Evolutionary conservation across 75 land plant species (phyloP).

Genomic region (Pseudotsuga menziesii): DNA sequence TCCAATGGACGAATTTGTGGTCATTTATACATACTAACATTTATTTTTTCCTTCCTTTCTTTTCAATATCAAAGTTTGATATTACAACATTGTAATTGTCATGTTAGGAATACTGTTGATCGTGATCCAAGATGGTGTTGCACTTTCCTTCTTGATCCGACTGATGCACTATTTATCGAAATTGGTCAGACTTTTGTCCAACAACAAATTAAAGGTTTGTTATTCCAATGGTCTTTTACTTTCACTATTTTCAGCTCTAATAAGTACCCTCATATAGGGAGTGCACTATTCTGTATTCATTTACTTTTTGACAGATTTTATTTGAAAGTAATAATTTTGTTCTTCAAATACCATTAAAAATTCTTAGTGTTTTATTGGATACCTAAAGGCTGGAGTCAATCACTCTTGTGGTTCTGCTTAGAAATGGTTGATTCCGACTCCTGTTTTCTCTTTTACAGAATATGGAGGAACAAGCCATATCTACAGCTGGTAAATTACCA

Average conservation of each 20-base stretch:
- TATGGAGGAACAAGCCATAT: constrained; percentile 84
- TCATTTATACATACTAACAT: no score
- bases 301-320: neutral
- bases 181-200: constrained; percentile 80
- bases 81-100: no score
- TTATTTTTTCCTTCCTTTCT: no score
- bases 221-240: neutral
- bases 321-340: neutral
- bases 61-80: no score
- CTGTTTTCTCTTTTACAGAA: constrained; percentile 43
- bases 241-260: neutral
- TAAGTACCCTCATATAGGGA: neutral
- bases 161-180: constrained; percentile 83
- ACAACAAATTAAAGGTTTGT: constrained; percentile 80
- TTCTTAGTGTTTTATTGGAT: neutral
- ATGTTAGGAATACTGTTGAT: constrained; percentile 86
- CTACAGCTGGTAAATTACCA: constrained; percentile 74
- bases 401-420: neutral
- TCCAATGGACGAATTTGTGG: no score
- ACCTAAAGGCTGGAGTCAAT: neutral
- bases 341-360: neutral
- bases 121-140: constrained; percentile 90
- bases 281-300: neutral
- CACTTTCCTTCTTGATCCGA: constrained; percentile 84
- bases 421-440: neutral